These are phyloP conservation scores for Scleroderma bovista DNA, from an alignment of 768 basidiomycete species.

Conservation along the genomic window DNA sequence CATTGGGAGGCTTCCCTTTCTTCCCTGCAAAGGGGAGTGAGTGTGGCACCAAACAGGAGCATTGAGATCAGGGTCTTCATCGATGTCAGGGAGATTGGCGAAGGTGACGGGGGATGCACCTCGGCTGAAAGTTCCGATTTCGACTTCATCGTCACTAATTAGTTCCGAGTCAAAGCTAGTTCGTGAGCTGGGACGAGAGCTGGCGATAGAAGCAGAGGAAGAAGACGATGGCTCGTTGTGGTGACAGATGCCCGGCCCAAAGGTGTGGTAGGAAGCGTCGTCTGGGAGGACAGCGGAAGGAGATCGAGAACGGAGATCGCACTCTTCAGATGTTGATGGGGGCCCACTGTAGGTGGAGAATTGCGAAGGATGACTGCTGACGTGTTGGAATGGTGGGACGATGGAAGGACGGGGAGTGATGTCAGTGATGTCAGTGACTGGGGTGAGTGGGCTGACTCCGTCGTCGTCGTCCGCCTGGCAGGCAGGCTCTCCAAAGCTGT, in stretches of 20 bases:
- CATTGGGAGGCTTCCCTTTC: conserved; percentile 59
- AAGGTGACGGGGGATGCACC: conserved; percentile 34
- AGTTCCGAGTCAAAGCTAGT: conserved; percentile 31
- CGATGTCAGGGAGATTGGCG: conserved; percentile 30
- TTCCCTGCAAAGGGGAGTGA: conserved; percentile 15
- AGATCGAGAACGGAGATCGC: too few species aligned
- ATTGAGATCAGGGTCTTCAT: conserved; percentile 23
- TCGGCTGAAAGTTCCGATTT: conserved; percentile 35
- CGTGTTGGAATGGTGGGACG: conserved; percentile 8
- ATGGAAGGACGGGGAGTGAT: conserved; percentile 43
- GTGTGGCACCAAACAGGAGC: conserved; percentile 23
- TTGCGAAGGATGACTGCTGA: conserved; percentile 32
- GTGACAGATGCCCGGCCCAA: conserved; percentile 37
- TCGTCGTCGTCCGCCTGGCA: conserved; percentile 16
- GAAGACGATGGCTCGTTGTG: conserved; percentile 25
- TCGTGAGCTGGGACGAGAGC: conserved; percentile 31
- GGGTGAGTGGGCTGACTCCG: conserved; percentile 35
- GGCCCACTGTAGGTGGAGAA: conserved; percentile 2
- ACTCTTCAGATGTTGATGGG: too few species aligned
- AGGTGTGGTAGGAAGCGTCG: conserved; percentile 44
- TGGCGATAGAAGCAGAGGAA: conserved; percentile 39
- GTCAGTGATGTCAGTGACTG: conserved; percentile 24
- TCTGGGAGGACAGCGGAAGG: conserved; percentile 27
- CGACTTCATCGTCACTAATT: conserved; percentile 45
- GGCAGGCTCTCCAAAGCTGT: conserved; percentile 37